These are phyloP conservation scores for Penicillium frequentans DNA, from an alignment of 2,329 filamentous ascomycete genomes.

Conservation along the genomic window DNA sequence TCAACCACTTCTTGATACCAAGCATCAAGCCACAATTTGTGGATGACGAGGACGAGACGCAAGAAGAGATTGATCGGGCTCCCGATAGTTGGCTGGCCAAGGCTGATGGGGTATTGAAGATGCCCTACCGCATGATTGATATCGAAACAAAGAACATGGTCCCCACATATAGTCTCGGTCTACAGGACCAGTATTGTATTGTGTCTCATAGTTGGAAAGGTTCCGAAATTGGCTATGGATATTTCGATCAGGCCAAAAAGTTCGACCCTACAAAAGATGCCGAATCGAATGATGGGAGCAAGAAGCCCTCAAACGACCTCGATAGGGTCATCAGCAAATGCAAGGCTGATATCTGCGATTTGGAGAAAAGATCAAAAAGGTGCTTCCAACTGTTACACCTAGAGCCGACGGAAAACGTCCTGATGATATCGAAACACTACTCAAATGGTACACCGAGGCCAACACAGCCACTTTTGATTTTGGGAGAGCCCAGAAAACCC, in stretches of 20 bases:
- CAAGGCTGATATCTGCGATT: background rate
- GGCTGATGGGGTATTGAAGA: background rate
- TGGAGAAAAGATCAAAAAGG: background rate
- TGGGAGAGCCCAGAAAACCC: background rate
- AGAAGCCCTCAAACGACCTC: background rate
- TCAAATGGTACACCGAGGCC: background rate
- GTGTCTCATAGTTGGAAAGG: constrained; percentile 3
- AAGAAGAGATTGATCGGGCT: background rate
- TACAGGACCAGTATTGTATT: constrained; percentile 1
- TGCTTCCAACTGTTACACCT: background rate
- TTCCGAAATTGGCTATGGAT: background rate
- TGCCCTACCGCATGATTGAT: constrained; percentile 1
- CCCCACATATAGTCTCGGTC: background rate
- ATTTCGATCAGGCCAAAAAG: background rate
- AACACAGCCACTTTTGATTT: background rate
- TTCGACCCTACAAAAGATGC: background rate
- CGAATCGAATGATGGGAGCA: background rate
- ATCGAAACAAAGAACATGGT: constrained; percentile 1
- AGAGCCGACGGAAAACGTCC: background rate
- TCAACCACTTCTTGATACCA: background rate
- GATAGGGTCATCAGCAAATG: background rate
- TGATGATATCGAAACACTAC: background rate
- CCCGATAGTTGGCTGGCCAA: background rate
- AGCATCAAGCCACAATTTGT: background rate
- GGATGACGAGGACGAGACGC: background rate